Base-by-base conservation (phyloP, 805 yeast species). In the Sungouiella thailandica region DNA sequence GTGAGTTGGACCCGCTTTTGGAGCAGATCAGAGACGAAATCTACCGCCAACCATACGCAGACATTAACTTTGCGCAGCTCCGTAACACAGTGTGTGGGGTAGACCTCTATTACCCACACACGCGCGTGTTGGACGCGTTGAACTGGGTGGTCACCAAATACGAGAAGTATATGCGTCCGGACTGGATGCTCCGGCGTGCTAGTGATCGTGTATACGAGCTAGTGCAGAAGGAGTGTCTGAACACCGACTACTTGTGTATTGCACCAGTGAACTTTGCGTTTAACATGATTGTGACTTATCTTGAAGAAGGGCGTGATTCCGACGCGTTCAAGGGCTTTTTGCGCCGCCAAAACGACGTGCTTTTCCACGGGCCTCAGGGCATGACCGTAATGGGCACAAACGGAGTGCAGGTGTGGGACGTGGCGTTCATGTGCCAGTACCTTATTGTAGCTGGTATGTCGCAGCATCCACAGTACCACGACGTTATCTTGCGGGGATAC, bases 391-490 rank as follows among this genome's bases (percentile, higher is more conserved):
- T 83, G 85, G 99, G 99, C 2, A 93, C 99, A 1, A 93, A 93
- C 57, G 99, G 99, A 16, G 86, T 85, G 0, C 99, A 93, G 60
- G 89, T 83, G 1, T 93, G 99, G 98, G 99, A 93, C 58, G 80
- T 81, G 17, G 89, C 97, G 0, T 90, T 93, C 62, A 83, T 85
- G 36, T 68, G 93, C 17, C 98, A 93, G 53, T 85, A 86, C 50
- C 72, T 77, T 41, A 79, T 86, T 39, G 65, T 74, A 49, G 84
- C 95, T 0, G 96, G 95, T 0, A 58, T 89, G 23, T 89, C 85
- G 3, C 82, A 78, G 18, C 47, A 67, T 22, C 79, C 83, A 1
- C 78, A 80, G 53, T 86, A 75, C 54, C 75, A 74, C 29, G 74
- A 75, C 5, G 65, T 77, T 46, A 74, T 93, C 13, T 68, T 68